phyloP scores from a whole-genome alignment of 169 alveolate species.

The Plasmodium cynomolgi region DNA sequence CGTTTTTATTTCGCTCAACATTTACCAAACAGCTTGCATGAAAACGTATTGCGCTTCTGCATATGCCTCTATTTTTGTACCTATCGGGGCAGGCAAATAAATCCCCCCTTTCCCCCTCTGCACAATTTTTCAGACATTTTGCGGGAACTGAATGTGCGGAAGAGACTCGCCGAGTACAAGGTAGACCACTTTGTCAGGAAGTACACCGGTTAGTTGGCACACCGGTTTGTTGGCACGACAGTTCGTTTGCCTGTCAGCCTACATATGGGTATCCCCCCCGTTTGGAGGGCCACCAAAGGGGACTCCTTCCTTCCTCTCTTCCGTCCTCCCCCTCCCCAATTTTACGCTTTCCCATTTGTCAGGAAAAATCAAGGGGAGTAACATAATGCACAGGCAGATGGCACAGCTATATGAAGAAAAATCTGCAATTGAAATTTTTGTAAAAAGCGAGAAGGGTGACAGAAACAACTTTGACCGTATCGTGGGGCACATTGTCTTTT shows the following conservation, averaged over 20 bases:
- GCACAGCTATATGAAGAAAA: constrained; percentile 29
- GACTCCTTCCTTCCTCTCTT: background rate
- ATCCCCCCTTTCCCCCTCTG: background rate
- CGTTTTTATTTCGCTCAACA: background rate
- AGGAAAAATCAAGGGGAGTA: constrained; percentile 35
- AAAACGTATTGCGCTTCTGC: background rate
- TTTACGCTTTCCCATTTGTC: background rate
- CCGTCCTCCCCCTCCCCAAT: background rate
- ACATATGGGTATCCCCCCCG: background rate
- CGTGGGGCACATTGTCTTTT: constrained; percentile 57
- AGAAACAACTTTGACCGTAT: background rate
- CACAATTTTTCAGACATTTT: constrained; percentile 31
- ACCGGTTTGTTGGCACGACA: background rate
- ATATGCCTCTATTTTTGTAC: background rate
- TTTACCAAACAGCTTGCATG: background rate
- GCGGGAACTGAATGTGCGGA: constrained; percentile 29
- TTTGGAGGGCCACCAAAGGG: background rate
- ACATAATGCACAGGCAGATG: constrained; percentile 23
- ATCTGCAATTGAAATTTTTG: constrained; percentile 28
- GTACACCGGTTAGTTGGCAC: constrained; percentile 23
- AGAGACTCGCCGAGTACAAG: constrained; percentile 19
- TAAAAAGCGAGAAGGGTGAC: constrained; percentile 16
- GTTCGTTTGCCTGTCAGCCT: background rate
- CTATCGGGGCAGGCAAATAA: background rate
- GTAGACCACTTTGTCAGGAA: constrained; percentile 27